Evolutionary conservation across 495 filamentous ascomycete species (phyloP).

Genomic region (Oleoguttula mirabilis): DNA sequence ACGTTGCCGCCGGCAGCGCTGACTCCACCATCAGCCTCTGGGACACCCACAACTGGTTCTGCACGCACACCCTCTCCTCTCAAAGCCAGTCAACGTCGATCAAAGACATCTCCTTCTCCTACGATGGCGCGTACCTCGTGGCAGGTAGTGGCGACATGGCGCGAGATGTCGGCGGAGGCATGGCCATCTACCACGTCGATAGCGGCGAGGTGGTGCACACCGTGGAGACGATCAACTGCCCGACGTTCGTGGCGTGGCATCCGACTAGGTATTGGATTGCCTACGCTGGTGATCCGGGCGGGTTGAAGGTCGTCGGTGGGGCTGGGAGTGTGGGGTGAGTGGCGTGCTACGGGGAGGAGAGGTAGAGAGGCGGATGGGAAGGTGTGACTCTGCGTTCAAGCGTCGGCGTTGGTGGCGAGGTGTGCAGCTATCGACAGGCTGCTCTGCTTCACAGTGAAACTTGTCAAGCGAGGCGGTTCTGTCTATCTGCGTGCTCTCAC

Average conservation of each 20-base stretch:
- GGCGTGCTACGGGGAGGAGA: background rate
- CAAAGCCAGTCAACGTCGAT: conserved; percentile 57
- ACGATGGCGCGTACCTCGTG: conserved; percentile 77
- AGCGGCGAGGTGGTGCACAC: conserved; percentile 75
- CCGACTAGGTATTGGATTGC: conserved; percentile 80
- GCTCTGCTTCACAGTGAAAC: too few species aligned
- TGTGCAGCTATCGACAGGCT: too few species aligned
- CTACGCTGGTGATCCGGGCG: conserved; percentile 70
- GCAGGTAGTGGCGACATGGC: conserved; percentile 47
- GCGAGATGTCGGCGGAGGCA: conserved; percentile 10
- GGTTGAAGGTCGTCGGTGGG: conserved; percentile 66
- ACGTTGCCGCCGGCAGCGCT: conserved; percentile 77
- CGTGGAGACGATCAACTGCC: conserved; percentile 51
- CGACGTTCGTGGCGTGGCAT: conserved; percentile 67
- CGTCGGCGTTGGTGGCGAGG: too few species aligned
- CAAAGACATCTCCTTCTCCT: conserved; percentile 76
- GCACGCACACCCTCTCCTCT: conserved; percentile 58
- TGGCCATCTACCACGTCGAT: conserved; percentile 64
- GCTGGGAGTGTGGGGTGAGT: too few species aligned
- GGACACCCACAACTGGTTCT: conserved; percentile 90
- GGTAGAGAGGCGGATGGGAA: background rate
- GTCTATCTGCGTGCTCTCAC: too few species aligned
- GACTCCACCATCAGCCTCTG: conserved; percentile 83
- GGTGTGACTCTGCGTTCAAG: too few species aligned
- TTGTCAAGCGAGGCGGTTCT: too few species aligned